Evolutionary conservation across 1,284 basidiomycete genomes (phyloP), one percentile per base, ranked within the genome.

Genomic region (Heterobasidion parviporum): DNA sequence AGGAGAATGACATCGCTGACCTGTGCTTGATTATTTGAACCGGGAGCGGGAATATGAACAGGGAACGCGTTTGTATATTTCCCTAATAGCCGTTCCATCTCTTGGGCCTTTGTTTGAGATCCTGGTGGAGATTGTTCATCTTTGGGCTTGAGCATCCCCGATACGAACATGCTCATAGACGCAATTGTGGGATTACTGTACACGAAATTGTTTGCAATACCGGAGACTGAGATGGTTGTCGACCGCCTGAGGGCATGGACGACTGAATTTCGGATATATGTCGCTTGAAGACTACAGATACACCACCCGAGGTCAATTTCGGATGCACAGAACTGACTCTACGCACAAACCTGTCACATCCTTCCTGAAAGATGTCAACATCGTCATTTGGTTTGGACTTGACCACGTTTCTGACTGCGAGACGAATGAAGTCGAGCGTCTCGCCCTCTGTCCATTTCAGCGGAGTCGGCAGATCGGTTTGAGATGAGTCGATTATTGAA

Each of bases 1-100:
- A 66, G 55, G 14, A 68, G 34, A 53, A 73, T 64, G 12, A 59
- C 57, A 12, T 63, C 63, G 35, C 8, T 43, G 34, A 33, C n/a
- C 33, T 20, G 16, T 38, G 38, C 20, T 15, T 2, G 56, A 45
- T 33, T 54, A 54, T 3, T 45, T 43, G 14, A 38, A 9, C 4
- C 59, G 46, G 18, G 52, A 36, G 16, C 54, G 47, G 41, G 32
- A 20, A 8, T 33, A 14, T 16, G 61, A 6, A 50, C 47, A 2
- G 60, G 58, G 50, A 65, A 56, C 32, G 55, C 16, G 3, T 45
- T 50, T 6, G 58, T 57, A 54, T 61, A 63, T 53, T 60, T 60
- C 15, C 60, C 55, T 26, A 62, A 59, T 34, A 61, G 50, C 9
- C 41, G 51, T 26, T 43, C 16, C 26, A 62, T 57, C 26, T 61